These are phyloP conservation scores for Ogataea parapolymorpha DNA, from an alignment of 805 yeast species.

Conservation along the genomic window DNA sequence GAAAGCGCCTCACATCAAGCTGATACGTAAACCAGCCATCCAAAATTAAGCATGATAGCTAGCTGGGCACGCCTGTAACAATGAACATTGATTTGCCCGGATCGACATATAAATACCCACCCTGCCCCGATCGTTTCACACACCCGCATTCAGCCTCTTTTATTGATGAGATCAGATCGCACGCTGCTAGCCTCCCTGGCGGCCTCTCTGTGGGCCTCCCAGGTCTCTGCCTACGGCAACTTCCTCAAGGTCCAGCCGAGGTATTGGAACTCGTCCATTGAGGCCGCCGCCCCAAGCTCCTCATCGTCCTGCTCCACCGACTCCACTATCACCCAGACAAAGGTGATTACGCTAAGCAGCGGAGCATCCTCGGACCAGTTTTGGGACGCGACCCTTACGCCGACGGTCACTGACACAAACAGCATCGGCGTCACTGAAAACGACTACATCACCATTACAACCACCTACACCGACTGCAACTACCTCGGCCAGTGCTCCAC, in stretches of 20 bases:
- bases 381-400: slow-evolving; percentile 17
- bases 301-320: slow-evolving; percentile 19
- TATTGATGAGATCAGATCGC: slow-evolving; percentile 6
- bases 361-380: slow-evolving; percentile 9
- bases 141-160: not conserved
- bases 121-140: not conserved
- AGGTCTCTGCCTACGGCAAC: slow-evolving; percentile 11
- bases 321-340: slow-evolving; percentile 17
- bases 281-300: not conserved
- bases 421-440: slow-evolving; percentile 13
- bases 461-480: slow-evolving; percentile 20
- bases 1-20: slow-evolving; percentile 10
- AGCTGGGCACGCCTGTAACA: not conserved
- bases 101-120: slow-evolving; percentile 6
- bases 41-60: not conserved
- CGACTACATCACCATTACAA: slow-evolving; percentile 21
- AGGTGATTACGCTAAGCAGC: slow-evolving; percentile 12
- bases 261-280: slow-evolving; percentile 20
- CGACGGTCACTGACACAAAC: slow-evolving; percentile 16
- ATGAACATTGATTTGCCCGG: not conserved
- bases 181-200: slow-evolving; percentile 8
- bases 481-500: slow-evolving; percentile 22
- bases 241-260: slow-evolving; percentile 10
- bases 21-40: slow-evolving; percentile 19
- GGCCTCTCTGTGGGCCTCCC: slow-evolving; percentile 6